Base-by-base conservation (phyloP, 108 stramenopile species). In the Cafeteria roenbergensis region DNA sequence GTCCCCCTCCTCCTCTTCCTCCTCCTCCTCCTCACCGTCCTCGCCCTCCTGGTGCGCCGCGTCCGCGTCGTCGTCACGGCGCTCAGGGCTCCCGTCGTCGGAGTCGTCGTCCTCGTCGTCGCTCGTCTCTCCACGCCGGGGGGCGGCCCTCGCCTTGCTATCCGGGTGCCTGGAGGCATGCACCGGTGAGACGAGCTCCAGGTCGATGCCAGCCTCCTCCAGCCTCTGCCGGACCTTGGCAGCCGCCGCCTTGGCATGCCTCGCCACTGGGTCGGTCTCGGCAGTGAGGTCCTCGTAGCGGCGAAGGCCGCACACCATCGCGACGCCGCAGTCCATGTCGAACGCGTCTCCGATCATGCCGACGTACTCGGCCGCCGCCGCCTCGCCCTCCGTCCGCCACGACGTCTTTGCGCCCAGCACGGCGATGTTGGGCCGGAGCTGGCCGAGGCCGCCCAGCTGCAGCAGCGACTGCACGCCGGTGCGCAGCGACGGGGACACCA, bases 291-390 rank as follows among this genome's bases (percentile, higher is more conserved):
- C 12, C 42, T 48, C 42, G 42, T 48, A 48, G 42, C 12, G 12
- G 42, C 17, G 12, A 12, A 12, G 6, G 42, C 64, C 64, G 31
- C 51, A 20, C 51, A 65, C 21, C 0, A 65, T 52, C 30, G 33
- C 14, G 6, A 65, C 64, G 51, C 64, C 64, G n/a, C 52, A 28
- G 21, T 38, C 64, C 30, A 52, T 27, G 35, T 65, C 64, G 48
- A 65, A 65, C 17, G 64, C 64, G 33, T 65, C 64, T 3, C 64
- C 64, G 27, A 65, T 65, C 6, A 65, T 51, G 1, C 51, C 64
- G 51, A 65, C 64, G 30, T 65, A 65, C 27, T 65, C 64, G 14
- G 6, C 64, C 17, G 53, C 64, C 37, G 0, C 42, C 62, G 62
- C 14, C 25, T 22, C 65, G 57, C 12, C 28, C 21, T 24, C n/a